Evolutionary conservation across 2,329 filamentous ascomycete genomes (phyloP).

Genomic region (Dothiorella sarmentorum): DNA sequence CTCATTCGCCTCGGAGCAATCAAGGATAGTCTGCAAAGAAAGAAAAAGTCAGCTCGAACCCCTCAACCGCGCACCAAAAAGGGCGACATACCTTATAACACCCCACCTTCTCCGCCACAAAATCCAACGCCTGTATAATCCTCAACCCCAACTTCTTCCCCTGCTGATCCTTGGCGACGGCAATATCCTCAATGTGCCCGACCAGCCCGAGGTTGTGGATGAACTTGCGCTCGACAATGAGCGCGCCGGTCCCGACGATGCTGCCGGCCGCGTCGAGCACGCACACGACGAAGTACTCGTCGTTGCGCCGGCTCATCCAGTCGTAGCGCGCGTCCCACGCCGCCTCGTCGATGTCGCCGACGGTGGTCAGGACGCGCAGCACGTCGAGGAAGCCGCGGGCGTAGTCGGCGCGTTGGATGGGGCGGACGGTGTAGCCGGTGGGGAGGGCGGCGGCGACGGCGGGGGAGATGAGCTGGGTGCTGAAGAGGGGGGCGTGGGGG

Average conservation of each 20-base stretch:
- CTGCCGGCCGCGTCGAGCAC: constrained; percentile 68
- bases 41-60: neutral
- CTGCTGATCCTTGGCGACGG: constrained; percentile 90
- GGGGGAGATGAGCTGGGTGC: constrained; percentile 70
- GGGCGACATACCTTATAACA: constrained; percentile 72
- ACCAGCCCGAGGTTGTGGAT: constrained; percentile 79
- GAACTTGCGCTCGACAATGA: constrained; percentile 93
- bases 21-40: constrained; percentile 70
- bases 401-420: constrained; percentile 76
- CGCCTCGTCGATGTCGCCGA: constrained; percentile 76
- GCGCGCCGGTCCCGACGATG: constrained; percentile 85
- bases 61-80: neutral
- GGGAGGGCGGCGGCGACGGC: constrained; percentile 70
- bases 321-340: constrained; percentile 75
- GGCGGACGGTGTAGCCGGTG: constrained; percentile 75
- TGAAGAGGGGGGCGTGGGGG: constrained; percentile 63
- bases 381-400: constrained; percentile 83
- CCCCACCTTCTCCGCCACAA: constrained; percentile 79
- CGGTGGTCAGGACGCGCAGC: constrained; percentile 84
- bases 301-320: constrained; percentile 70
- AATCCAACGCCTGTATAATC: constrained; percentile 91
- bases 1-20: constrained; percentile 94
- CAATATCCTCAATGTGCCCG: constrained; percentile 97
- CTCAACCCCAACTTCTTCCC: constrained; percentile 93
- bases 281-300: constrained; percentile 81